Evolutionary conservation across 2,329 filamentous ascomycete species (phyloP), one percentile per base, ranked within the genome.

Genomic region (Diplodia corticola): DNA sequence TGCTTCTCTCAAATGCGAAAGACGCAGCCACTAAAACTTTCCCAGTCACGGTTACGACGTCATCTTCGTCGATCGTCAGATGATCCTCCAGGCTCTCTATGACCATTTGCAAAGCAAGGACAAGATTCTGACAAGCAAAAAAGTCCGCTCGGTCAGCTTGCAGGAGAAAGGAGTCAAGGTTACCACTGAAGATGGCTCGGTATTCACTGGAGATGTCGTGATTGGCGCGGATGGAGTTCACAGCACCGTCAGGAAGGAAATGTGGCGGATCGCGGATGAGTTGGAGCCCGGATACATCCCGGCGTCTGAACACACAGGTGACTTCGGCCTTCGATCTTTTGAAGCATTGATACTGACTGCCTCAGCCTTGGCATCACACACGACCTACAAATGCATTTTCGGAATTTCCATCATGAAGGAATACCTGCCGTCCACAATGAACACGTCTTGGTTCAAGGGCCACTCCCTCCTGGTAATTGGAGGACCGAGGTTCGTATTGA

Each of bases 1-100:
- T 30, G 15, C 24, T 12, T 28, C 30, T 2, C 5, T 17, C 6
- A n/a, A 33, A 33, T 5, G 10, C 26, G 4, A 10, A 5, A 24
- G 61, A 10, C 5, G 67, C 20, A 67, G 67, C 2, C 10, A 15
- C 30, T 20, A 17, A 33, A 7, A 17, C 2, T 5, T 7, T 22
- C 50, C 5, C 22, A 63, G 60, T 17, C 44, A 51, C 24, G 60
- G 60, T 3, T 67, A 67, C 28, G 37, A 51, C 24, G 54, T 65
- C 10, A 55, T 67, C 30, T 68, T 66, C 17, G 30, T 68, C n/a
- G 63, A 68, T 35, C 67, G 67, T 46, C 66, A 67, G 22, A 59
- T 65, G 66, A 30, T 67, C 28, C 33, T 65, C 20, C 50, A 70
- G 61, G 69, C 68, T 9, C 59, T 76, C 4, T 72, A 73, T 40